Evolutionary conservation across 2,329 filamentous ascomycete genomes (phyloP), one percentile per base, ranked within the genome.

Genomic region (Lasiodiplodia sp.): DNA sequence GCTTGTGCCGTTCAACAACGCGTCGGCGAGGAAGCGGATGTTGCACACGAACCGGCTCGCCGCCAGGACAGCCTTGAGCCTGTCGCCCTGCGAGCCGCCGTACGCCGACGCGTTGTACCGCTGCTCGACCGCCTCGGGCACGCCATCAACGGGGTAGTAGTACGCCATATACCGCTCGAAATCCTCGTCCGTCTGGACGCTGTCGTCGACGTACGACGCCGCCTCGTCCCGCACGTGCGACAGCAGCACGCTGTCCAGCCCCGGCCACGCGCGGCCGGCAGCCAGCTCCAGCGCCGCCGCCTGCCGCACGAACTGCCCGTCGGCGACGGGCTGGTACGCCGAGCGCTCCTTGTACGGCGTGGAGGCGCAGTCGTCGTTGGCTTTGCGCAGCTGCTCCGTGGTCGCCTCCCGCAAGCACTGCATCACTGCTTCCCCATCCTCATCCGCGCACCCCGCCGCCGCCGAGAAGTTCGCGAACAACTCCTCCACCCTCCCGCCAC

Each of bases 21-120:
- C 79, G 66, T 80, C 76, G n/a, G 77, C 79, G 34, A 84, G 72
- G 40, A 58, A 70, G 75, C 75, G 21, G 79, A 76, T 34, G 69
- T 73, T 52, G 78, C 77, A 51, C 69, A 70, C 18, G 68, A 68
- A 65, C 77, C 81, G 67, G 75, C 78, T 44, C 72, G 75, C 66
- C 81, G 79, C 5, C 75, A 73, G 34, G 81, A 68, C 6, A 79
- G 73, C 3, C 72, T 77, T 25, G 73, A 75, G 21, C 75, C 68
- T 14, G 77, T 74, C n/a, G 72, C 76, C 2, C 75, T 70, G 25
- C 2, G 2, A 3, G 25, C 25, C 25, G 25, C 3, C 25, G 25
- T 25, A 25, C 25, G 25, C 25, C 3, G 25, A 3, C 25, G 4
- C 2, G 25, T 25, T 25, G 25, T n/a, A 78, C 75, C 70, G 79